A percentile compares a stretch with the other conserved stretches of the same genome.
Evolutionary conservation across 225 moss, liverwort and hornwort genomes (phyloP).

Genomic region (Pseudoscleropodium purum): DNA sequence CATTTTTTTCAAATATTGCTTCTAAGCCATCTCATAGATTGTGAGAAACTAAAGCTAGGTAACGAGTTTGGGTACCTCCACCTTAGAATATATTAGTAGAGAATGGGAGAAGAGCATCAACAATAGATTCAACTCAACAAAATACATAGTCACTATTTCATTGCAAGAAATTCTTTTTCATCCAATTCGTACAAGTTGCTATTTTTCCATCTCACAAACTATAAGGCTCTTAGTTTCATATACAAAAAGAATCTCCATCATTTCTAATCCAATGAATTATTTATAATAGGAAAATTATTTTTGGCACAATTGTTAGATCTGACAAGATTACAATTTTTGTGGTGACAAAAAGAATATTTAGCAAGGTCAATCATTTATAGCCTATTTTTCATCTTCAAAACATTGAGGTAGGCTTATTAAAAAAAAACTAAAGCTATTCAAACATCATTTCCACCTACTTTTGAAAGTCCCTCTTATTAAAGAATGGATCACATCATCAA

Average conservation of each 20-base stretch:
- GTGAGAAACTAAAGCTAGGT: rapidly evolving
- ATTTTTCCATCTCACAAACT: background rate
- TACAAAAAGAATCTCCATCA: background rate
- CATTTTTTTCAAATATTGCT: no score
- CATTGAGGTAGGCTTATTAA: background rate
- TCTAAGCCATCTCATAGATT: background rate
- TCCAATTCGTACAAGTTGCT: rapidly evolving
- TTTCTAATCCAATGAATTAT: background rate
- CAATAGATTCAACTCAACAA: background rate
- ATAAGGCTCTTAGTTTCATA: background rate
- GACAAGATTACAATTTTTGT: background rate
- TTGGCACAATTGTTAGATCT: rapidly evolving
- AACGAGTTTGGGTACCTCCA: background rate
- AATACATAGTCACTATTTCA: background rate
- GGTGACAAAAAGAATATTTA: background rate
- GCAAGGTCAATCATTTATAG: background rate
- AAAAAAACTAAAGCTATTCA: rapidly evolving
- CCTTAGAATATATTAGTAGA: background rate
- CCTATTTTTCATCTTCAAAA: background rate
- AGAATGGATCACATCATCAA: no score
- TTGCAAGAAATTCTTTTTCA: background rate
- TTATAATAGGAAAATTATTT: rapidly evolving
- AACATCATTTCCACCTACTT: background rate
- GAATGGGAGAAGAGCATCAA: rapidly evolving
- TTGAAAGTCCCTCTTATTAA: background rate